Evolutionary conservation across 2,329 filamentous ascomycete species (phyloP), one percentile per base, ranked within the genome.

Genomic region (Hypocreales sp.): DNA sequence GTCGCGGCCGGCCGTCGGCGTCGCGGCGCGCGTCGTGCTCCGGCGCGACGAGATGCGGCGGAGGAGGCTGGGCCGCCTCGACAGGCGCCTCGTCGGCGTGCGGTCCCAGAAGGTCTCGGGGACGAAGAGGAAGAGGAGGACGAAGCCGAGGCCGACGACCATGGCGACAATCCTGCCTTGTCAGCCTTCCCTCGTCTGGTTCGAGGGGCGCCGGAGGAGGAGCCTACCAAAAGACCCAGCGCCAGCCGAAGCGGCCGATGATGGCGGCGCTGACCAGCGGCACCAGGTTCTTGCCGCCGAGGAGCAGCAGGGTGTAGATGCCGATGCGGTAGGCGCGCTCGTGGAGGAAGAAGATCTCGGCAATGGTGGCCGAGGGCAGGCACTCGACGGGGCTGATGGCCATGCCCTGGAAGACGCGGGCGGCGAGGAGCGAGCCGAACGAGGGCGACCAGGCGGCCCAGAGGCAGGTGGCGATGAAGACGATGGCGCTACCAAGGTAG

Each of bases 61-160:
- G 30, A 67, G 55, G 28, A 69, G 51, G 29, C 51, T 53, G 1
- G 61, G 58, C 13, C 61, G 46, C 31, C 50, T 57, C 6, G 47
- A 46, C 3, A 50, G 39, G 22, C 50, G 51, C 13, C 50, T 45
- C 4, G 51, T 45, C 2, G 86, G 84, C 3, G 78, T 77, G 25
- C 87, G 66, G 49, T 94, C 84, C 87, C 87, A 95, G 39, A 93
- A 94, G 0, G 84, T 93, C 54, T 95, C 87, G 0, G 87, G 87
- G 0, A 93, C 81, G 40, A 93, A 92, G 32, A 94, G 62, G 47
- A 92, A 93, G 2, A 95, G 61, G 3, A 92, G 55, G 13, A 70
- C 48, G 20, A 74, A 65, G 33, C 73, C 75, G 25, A 81, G 67
- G 0, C 63, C 81, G 19, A 84, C 79, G 8, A 92, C 58, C 4